Evolutionary conservation across 495 filamentous ascomycete genomes (phyloP).

Genomic region (Cladorrhinum samala): DNA sequence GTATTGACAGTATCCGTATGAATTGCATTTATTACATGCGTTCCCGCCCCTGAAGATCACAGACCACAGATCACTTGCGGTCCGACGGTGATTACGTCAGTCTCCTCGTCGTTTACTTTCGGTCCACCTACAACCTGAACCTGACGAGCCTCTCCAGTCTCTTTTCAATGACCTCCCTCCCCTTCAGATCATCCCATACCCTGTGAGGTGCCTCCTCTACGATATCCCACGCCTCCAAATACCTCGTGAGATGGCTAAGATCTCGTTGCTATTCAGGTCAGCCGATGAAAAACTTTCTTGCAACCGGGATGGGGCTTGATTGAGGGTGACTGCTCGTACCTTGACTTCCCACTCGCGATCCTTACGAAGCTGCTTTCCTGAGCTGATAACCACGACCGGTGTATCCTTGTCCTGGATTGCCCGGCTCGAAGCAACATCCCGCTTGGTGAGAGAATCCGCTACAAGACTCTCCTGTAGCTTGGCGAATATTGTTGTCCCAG

Average conservation of each 20-base stretch:
- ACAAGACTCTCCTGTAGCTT: conserved; percentile 91
- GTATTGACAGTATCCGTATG: too few species aligned
- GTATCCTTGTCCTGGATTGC: conserved; percentile 69
- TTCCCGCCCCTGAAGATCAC: too few species aligned
- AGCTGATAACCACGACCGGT: conserved; percentile 76
- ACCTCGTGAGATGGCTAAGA: conserved; percentile 68
- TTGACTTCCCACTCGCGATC: conserved; percentile 68
- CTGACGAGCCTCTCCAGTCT: conserved; percentile 48
- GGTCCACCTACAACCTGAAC: too few species aligned
- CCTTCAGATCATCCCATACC: conserved; percentile 69
- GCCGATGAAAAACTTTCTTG: too few species aligned
- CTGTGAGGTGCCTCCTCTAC: conserved; percentile 79
- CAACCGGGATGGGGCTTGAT: background rate
- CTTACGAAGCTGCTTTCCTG: conserved; percentile 49
- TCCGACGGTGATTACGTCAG: background rate
- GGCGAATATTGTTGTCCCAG: conserved; percentile 74
- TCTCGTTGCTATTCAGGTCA: conserved; percentile 58
- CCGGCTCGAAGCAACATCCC: conserved; percentile 68
- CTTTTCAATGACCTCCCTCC: conserved; percentile 55
- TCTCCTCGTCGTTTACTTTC: too few species aligned
- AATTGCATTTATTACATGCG: too few species aligned
- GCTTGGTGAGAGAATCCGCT: conserved; percentile 70
- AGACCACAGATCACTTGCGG: background rate
- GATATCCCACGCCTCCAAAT: conserved; percentile 77
- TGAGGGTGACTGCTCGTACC: conserved; percentile 12